Base-by-base conservation (phyloP, 371 early-diverging fungal species). In the Apophysomyces elegans region DNA sequence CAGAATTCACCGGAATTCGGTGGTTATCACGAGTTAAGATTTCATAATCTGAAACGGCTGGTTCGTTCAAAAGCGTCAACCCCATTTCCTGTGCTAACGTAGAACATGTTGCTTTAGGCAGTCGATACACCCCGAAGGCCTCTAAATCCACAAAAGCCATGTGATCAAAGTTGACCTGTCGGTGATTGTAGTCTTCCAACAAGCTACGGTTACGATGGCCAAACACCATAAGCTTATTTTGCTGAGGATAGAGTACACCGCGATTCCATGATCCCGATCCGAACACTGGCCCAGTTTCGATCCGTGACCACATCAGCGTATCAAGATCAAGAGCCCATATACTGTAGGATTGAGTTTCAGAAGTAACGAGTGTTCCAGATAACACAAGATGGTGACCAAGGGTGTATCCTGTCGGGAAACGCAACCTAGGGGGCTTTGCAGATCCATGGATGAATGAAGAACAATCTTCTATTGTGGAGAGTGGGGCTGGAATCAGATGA, bases 191-290 rank as follows among this genome's bases (percentile, higher is more conserved):
- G 70, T 92, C 92, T 47, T 87, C 86, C 3, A 83, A 73, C 50
- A 91, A 77, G 35, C 76, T 85, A 18, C 92, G 84, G 14, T 82
- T 74, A 44, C 83, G 82, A 65, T 92, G 79, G 37, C 92, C 92
- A 73, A 92, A 89, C 26, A 91, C 84, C 8, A 89, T 65, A 63
- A 84, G 83, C 16, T 81, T 81, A 58, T 90, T 88, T 9, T 75
- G 74, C 35, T 63, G 67, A 32, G 84, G 85, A 58, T 88, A 81
- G 16, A 92, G 68, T 5, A 86, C 72, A n/a, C 90, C 91, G 62
- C 90, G 84, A 74, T 92, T 93, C 93, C 93, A 93, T 32, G 91
- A 91, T 11, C 92, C 92, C 7, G 82, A 69, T 41, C 74, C 72
- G 62, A 91, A 85, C 21, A 83, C 77, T 0, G 86, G 72, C 2